Percentiles rank a stretch among this genome's conserved stretches.
Evolutionary conservation across 768 basidiomycete genomes (phyloP).

Genomic region (Lentinula boryana): DNA sequence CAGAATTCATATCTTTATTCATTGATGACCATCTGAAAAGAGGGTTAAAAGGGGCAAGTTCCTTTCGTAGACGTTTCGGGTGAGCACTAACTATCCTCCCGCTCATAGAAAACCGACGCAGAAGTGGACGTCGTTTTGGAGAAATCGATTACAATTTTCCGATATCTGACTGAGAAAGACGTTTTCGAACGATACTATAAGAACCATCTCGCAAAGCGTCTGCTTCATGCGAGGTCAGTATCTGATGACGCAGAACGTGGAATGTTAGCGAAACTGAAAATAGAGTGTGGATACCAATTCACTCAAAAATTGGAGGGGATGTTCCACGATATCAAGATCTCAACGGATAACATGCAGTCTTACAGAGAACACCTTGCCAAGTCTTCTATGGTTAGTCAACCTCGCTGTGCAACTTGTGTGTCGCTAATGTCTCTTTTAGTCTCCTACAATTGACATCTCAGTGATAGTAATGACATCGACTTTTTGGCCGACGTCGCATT

Average conservation of each 20-base stretch:
- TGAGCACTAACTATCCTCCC: constrained; percentile 5
- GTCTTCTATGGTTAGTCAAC: constrained; percentile 44
- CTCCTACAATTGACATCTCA: constrained; percentile 65
- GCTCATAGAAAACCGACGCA: constrained; percentile 79
- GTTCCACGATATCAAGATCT: constrained; percentile 45
- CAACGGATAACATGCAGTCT: constrained; percentile 70
- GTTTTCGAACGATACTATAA: constrained; percentile 99
- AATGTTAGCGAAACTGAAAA: constrained; percentile 10
- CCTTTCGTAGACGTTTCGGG: neutral
- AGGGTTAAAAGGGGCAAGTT: constrained; percentile 85
- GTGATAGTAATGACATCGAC: constrained; percentile 96
- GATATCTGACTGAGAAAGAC: constrained; percentile 92
- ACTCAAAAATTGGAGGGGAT: constrained; percentile 62
- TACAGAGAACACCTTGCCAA: constrained; percentile 61
- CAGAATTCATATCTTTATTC: constrained; percentile 94
- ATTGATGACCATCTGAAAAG: constrained; percentile 96
- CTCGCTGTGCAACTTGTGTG: neutral
- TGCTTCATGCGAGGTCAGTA: constrained; percentile 79
- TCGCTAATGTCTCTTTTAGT: constrained; percentile 30
- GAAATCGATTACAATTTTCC: constrained; percentile 94
- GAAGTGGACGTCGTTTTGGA: constrained; percentile 89
- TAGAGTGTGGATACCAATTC: constrained; percentile 50
- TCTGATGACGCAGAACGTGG: constrained; percentile 87
- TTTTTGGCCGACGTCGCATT: constrained; percentile 86
- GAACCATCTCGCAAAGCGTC: constrained; percentile 87